Base-by-base conservation (phyloP, 805 yeast genomes). In the Citeromyces matritensis region DNA sequence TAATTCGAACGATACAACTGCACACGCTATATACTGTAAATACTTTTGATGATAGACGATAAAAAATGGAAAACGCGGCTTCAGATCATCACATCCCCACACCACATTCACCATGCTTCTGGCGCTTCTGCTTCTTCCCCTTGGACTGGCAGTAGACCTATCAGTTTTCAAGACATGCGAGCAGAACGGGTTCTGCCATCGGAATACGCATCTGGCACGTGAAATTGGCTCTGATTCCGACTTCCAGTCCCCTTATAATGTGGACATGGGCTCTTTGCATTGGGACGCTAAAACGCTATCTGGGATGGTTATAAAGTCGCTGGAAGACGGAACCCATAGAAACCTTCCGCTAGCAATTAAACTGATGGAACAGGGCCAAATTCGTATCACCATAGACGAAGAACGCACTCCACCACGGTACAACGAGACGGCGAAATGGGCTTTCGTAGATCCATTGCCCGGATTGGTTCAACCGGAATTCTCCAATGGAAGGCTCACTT, bases 131-230 rank as follows among this genome's bases (percentile, higher is more conserved):
- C 27, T 36, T 11, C 12, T 29, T 8, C 23, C 11, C 5, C 24
- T 23, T 10, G 31, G 37, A 26, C 21, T 39, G 1, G 68, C 65
- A 1, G 84, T 74, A 25, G 75, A 77, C 42, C 71, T 67, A 3
- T 71, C 74, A 39, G 52, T 83, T 33, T 79, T 84, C 60, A 81
- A 83, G 47, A 69, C 62, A 9, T 86, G 97, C 51, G 70, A 61
- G 5, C 76, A 79, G 43, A 68, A 84, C 11, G 94, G 95, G 5
- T 85, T 86, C 47, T 86, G 97, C 47, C 53, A 63, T 31, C 65
- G 97, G 50, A 82, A 86, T 44, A 58, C 88, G 34, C 72, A 69
- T 35, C 83, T 67, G 46, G 81, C 83, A 1, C 37, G 45, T 3
- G 47, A 58, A 29, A 57, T 68, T 5, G 34, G 39, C 5, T 35